These are phyloP conservation scores for Hyaloperonospora brassicae DNA, from an alignment of 352 stramenopile genomes.

Conservation along the genomic window DNA sequence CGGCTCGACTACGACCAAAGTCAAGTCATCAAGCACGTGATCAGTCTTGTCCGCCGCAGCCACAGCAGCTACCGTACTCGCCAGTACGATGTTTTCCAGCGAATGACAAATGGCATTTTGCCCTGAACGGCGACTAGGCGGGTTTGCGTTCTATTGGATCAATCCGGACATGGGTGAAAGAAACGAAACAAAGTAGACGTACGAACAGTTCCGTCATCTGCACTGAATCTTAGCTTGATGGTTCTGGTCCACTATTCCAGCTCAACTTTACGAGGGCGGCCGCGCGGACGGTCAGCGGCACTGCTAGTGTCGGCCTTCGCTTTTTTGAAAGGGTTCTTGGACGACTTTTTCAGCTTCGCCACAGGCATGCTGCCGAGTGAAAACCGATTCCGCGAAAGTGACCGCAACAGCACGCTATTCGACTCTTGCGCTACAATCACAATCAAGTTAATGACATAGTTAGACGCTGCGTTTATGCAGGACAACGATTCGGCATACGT, in stretches of 20 bases:
- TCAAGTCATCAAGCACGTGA: constrained; percentile 85
- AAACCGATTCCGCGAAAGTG: constrained; percentile 63
- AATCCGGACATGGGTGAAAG: too few species aligned
- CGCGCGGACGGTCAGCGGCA: constrained; percentile 10
- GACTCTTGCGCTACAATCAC: constrained; percentile 33
- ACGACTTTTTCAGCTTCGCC: constrained; percentile 73
- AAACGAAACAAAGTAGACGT: too few species aligned
- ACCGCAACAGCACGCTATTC: constrained; percentile 54
- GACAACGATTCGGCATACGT: constrained; percentile 25
- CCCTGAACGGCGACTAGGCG: too few species aligned
- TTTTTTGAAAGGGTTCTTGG: constrained; percentile 65
- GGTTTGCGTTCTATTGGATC: background rate
- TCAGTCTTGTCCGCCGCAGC: constrained; percentile 82
- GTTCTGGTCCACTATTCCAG: constrained; percentile 11
- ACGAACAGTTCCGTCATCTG: too few species aligned
- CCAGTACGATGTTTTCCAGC: constrained; percentile 89
- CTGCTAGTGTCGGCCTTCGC: constrained; percentile 15
- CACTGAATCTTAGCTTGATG: background rate
- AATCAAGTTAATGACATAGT: background rate
- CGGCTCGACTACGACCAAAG: constrained; percentile 74
- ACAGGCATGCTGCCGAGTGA: constrained; percentile 69
- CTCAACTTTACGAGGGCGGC: constrained; percentile 32
- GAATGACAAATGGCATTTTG: constrained; percentile 88
- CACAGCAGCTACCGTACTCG: constrained; percentile 87
- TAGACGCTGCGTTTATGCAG: background rate